Evolutionary conservation across 208 protist species (phyloP).

Genomic region (Acanthamoeba rhysodes): DNA sequence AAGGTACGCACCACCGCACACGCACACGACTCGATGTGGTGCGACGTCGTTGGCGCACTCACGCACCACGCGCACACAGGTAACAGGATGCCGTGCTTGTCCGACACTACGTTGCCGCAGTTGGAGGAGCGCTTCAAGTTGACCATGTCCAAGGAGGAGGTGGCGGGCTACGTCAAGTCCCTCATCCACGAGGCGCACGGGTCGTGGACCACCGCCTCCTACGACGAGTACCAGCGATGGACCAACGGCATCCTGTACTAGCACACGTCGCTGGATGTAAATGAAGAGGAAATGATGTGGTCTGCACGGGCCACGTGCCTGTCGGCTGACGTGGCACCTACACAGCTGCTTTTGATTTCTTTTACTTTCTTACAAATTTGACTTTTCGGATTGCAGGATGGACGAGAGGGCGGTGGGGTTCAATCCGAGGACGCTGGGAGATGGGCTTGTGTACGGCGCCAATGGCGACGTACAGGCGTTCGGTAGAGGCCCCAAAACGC

Average conservation of each 20-base stretch:
- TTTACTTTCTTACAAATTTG: neutral
- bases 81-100: constrained; percentile 34
- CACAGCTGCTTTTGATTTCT: neutral
- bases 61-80: neutral
- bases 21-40: neutral
- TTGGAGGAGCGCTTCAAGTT: constrained; percentile 69
- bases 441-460: neutral
- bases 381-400: neutral
- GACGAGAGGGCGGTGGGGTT: neutral
- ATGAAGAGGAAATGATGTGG: neutral
- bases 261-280: neutral
- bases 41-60: neutral
- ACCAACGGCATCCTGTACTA: constrained; percentile 71
- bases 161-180: neutral
- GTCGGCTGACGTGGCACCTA: neutral
- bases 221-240: constrained; percentile 73
- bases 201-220: constrained; percentile 69
- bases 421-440: neutral
- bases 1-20: constrained; percentile 12
- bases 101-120: constrained; percentile 2
- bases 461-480: neutral
- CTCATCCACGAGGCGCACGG: neutral
- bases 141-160: constrained; percentile 21
- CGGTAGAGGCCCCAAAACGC: neutral
- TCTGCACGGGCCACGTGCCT: too few species aligned